phyloP scores from a whole-genome alignment of 148 eudicot species.

The Chenopodium berlandieri region DNA sequence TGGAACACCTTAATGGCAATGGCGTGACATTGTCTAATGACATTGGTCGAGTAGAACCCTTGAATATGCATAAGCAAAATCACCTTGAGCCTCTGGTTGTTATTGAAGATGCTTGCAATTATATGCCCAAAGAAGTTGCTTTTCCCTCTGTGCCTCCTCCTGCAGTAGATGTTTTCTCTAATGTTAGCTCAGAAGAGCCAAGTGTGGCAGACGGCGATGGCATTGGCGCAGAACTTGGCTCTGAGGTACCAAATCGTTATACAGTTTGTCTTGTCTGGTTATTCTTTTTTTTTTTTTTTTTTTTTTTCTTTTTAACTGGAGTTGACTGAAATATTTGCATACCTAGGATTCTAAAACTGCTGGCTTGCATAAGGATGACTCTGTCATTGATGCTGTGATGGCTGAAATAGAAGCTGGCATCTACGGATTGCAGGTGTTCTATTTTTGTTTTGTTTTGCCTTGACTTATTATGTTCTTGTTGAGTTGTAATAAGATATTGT shows the following conservation, averaged over 20 bases:
- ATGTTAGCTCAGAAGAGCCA: slow-evolving; percentile 33
- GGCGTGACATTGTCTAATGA: slow-evolving; percentile 25
- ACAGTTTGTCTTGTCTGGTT: slow-evolving; percentile 14
- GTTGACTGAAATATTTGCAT: slow-evolving; percentile 27
- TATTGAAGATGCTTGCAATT: slow-evolving; percentile 34
- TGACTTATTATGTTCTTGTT: background rate
- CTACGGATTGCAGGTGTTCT: slow-evolving; percentile 77
- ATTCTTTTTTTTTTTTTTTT: background rate
- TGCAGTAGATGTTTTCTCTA: slow-evolving; percentile 27
- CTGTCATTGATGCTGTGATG: slow-evolving; percentile 69
- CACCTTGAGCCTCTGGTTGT: slow-evolving; percentile 43
- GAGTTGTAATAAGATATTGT: background rate
- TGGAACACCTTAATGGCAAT: slow-evolving; percentile 29
- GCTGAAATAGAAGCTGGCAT: slow-evolving; percentile 91
- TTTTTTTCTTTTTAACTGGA: background rate
- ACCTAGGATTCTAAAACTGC: slow-evolving; percentile 46
- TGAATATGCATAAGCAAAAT: slow-evolving; percentile 26
- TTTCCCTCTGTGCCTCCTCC: slow-evolving; percentile 29
- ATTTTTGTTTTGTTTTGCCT: background rate
- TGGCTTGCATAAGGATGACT: slow-evolving; percentile 41
- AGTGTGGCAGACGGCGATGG: slow-evolving; percentile 37
- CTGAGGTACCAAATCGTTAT: slow-evolving; percentile 43
- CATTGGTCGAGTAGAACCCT: slow-evolving; percentile 22
- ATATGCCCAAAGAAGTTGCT: slow-evolving; percentile 28
- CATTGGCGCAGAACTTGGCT: slow-evolving; percentile 31